Evolutionary conservation across 1,139 yeast genomes (phyloP).

Genomic region (Candida smagusa): DNA sequence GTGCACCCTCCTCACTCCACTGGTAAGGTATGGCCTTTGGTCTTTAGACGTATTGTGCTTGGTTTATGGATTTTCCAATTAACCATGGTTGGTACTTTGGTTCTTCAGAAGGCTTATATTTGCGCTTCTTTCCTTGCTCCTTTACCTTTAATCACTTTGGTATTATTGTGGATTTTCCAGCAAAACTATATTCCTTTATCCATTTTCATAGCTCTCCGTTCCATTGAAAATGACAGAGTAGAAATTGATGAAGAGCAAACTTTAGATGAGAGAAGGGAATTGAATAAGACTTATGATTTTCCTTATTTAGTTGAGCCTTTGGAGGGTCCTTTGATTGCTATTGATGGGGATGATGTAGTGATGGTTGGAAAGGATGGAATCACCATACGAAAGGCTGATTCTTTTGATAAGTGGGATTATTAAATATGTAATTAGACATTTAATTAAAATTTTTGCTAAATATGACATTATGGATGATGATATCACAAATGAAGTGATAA

Average conservation of each 20-base stretch:
- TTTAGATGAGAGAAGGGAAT: slow-evolving; percentile 66
- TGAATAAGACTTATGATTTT: slow-evolving; percentile 68
- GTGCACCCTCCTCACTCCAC: slow-evolving; percentile 89
- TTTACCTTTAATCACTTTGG: slow-evolving; percentile 64
- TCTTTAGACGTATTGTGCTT: slow-evolving; percentile 66
- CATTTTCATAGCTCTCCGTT: slow-evolving; percentile 78
- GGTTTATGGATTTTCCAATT: slow-evolving; percentile 77
- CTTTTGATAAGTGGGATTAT: slow-evolving; percentile 48
- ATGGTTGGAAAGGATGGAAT: slow-evolving; percentile 58
- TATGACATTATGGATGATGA: no score
- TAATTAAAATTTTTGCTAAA: no score
- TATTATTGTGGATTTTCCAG: slow-evolving; percentile 77
- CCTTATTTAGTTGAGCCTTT: slow-evolving; percentile 66
- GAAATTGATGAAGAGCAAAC: slow-evolving; percentile 7
- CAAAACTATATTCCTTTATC: slow-evolving; percentile 77
- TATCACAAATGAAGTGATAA: no score
- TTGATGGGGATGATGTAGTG: slow-evolving; percentile 61
- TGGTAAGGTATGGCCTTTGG: slow-evolving; percentile 84
- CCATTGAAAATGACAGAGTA: slow-evolving; percentile 22
- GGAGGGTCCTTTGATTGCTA: slow-evolving; percentile 79
- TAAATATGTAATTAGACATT: no score
- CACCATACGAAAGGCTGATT: slow-evolving; percentile 44
- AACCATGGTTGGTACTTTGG: slow-evolving; percentile 89
- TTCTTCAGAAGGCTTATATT: slow-evolving; percentile 71
- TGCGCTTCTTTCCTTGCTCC: slow-evolving; percentile 73